Evolutionary conservation across 176 grass and related monocot genomes (phyloP), one percentile per base, ranked within the genome.

Genomic region (Oryza officinalis): DNA sequence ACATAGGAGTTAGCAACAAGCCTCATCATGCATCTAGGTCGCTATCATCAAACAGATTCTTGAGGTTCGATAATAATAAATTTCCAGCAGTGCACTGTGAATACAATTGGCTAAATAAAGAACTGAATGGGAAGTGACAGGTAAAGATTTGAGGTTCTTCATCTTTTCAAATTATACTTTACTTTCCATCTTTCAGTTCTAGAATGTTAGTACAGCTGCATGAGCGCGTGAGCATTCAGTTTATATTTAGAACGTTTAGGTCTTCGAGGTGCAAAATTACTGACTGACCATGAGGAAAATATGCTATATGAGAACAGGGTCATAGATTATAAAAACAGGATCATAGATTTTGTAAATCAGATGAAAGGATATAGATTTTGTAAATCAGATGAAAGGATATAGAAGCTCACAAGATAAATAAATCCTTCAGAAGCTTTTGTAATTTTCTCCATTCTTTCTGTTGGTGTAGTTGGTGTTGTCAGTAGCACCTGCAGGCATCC

Each of bases 391-490:
- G 63, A 28, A 7, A 41, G 50, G 30, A 37, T 81, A 18, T 65
- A 60, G 61, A 57, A 74, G 83, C 87, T 91, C 81, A 99, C 97
- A 75, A 99, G 93, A 85, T 99, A 99, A 50, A 99, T 65, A 89
- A 94, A 99, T 79, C 97, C 97, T 96, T 96, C 93, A 57, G 97
- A 92, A 86, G 86, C 86, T 77, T 91, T 52, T 50, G 91, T 87
- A 88, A 99, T 99, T 79, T 83, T 77, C 78, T 96, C 89, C 93
- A 99, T 99, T 96, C 97, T 96, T 85, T 94, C 91, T 75, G 82
- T 92, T 78, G 97, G 97, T 83, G 97, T 99, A 70, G 97, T 99
- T 33, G 97, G 97, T 84, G 96, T 99, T 67, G 96, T 96, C 76
- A 99, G 81, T 69, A 99, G 91, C 63, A 99, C 96, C 96, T 99